phyloP scores from a whole-genome alignment of 805 yeast species.

The Sugiyamaella smithiae region DNA sequence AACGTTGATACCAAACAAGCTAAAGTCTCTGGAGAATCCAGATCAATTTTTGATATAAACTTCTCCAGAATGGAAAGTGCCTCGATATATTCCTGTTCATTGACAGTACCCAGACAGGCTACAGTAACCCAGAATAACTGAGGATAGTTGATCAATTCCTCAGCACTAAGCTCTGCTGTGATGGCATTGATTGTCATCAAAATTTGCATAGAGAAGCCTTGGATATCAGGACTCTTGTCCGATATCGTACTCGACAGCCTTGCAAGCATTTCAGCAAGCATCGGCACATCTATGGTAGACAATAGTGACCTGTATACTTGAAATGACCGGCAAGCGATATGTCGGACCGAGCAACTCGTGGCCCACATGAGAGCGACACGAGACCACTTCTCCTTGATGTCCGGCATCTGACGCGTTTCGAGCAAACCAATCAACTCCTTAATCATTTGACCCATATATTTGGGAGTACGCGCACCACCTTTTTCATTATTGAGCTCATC shows the following conservation, averaged over 20 bases:
- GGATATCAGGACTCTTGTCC: constrained; percentile 85
- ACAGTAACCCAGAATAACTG: constrained; percentile 94
- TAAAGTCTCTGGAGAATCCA: constrained; percentile 81
- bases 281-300: constrained; percentile 76
- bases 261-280: constrained; percentile 92
- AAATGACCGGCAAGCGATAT: constrained; percentile 93
- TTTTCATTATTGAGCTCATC: constrained; percentile 78
- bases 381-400: constrained; percentile 80
- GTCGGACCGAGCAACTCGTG: constrained; percentile 94
- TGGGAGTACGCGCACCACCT: constrained; percentile 80
- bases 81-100: constrained; percentile 91
- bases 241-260: constrained; percentile 89
- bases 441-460: constrained; percentile 73
- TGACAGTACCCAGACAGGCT: constrained; percentile 85
- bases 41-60: constrained; percentile 80
- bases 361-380: constrained; percentile 86
- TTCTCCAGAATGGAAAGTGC: constrained; percentile 77
- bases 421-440: constrained; percentile 18
- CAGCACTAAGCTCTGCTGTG: constrained; percentile 78
- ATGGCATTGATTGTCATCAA: constrained; percentile 93
- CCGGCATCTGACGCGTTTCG: constrained; percentile 32
- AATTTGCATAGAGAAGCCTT: constrained; percentile 96
- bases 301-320: constrained; percentile 84
- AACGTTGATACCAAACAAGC: constrained; percentile 78
- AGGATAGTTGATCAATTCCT: constrained; percentile 79